Evolutionary conservation across 352 stramenopile species (phyloP).

Genomic region (Globisporangium paddicum): DNA sequence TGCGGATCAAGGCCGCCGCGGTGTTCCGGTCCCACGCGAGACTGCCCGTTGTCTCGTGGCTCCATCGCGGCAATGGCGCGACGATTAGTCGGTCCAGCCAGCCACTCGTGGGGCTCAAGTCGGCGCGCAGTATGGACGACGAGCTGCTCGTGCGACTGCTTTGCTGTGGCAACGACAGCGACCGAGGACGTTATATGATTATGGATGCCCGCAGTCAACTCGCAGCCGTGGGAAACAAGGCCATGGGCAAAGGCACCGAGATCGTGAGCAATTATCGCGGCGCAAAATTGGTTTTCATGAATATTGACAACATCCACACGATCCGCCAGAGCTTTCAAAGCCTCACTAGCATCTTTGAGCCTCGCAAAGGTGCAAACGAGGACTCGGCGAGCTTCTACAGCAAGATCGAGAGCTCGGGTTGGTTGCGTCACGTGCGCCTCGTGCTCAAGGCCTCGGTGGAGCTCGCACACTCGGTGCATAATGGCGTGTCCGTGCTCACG

Average conservation of each 20-base stretch:
- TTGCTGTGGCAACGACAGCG: conserved; percentile 53
- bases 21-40: conserved; percentile 68
- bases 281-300: conserved; percentile 94
- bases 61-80: conserved; percentile 64
- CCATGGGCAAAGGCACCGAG: conserved; percentile 95
- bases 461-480: conserved; percentile 92
- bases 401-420: conserved; percentile 93
- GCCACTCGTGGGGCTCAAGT: conserved; percentile 77
- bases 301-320: conserved; percentile 98
- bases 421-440: conserved; percentile 93
- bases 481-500: conserved; percentile 93
- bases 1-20: conserved; percentile 70
- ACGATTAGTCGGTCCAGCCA: conserved; percentile 83
- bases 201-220: conserved; percentile 85
- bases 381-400: conserved; percentile 87
- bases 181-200: conserved; percentile 65
- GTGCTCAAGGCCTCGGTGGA: conserved; percentile 92
- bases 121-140: conserved; percentile 66
- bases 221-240: conserved; percentile 78
- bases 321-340: conserved; percentile 93
- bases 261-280: conserved; percentile 94
- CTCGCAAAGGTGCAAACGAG: conserved; percentile 71
- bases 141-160: conserved; percentile 68
- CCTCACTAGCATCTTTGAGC: conserved; percentile 75
- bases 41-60: conserved; percentile 72